Conservation (phyloP, 2,329 filamentous ascomycete species). For the Alternaria dauci region DNA sequence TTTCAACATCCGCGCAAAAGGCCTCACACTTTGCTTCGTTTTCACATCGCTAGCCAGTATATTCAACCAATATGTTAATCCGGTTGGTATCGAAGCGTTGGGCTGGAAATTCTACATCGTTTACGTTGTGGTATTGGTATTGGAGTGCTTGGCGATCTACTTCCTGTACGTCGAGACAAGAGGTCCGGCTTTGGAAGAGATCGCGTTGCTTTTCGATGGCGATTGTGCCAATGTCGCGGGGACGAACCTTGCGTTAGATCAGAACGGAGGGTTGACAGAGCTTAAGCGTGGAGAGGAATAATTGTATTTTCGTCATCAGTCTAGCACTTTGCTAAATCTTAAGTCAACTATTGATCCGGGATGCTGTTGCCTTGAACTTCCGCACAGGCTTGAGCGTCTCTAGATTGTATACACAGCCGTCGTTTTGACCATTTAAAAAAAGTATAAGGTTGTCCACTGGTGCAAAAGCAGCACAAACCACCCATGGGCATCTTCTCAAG, state of each 20-base stretch:
- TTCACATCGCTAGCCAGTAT: neutral
- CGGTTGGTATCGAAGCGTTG: neutral
- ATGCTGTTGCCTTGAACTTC: too few species aligned
- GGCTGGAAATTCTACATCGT: slow-evolving; percentile 29
- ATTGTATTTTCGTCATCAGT: neutral
- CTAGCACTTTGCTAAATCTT: too few species aligned
- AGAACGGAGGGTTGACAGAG: neutral
- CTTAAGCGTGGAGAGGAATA: neutral
- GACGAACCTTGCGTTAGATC: neutral
- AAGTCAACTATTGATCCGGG: too few species aligned
- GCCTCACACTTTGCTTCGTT: neutral
- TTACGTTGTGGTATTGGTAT: slow-evolving; percentile 36
- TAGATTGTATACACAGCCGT: too few species aligned
- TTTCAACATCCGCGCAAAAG: neutral
- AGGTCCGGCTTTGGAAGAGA: slow-evolving; percentile 32
- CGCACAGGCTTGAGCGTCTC: too few species aligned
- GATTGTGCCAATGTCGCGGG: neutral
- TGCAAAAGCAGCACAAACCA: too few species aligned
- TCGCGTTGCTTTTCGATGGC: slow-evolving; percentile 31
- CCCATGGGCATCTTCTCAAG: too few species aligned
- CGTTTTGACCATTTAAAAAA: too few species aligned
- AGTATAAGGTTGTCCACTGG: too few species aligned
- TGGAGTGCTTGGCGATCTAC: slow-evolving; percentile 32
- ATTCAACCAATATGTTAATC: neutral
- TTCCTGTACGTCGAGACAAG: slow-evolving; percentile 34